Base-by-base conservation (phyloP, 2,329 filamentous ascomycete species). In the Allantophomopsis cytisporea region DNA sequence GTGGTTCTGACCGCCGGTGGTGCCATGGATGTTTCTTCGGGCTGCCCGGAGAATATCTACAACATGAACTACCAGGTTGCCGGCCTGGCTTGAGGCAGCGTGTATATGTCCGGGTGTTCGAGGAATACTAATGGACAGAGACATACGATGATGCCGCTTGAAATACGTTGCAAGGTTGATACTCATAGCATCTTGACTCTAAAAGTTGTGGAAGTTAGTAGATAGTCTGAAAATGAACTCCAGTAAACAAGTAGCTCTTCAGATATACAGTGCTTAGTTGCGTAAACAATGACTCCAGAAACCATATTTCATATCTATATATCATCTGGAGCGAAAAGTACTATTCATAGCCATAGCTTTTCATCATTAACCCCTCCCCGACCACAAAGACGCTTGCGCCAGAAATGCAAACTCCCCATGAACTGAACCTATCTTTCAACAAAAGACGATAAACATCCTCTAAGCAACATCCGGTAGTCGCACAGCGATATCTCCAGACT, bases 401-500 rank as follows among this genome's bases (percentile, higher is more conserved):
- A 23, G 18, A 37, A 37, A 37, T 37, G 36, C 36, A 37, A 23
- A 30, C 28, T 31, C 17, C 36, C 23, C 23, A 15, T 16, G 15
- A 28, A 30, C 23, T 8, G 7, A 37, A 16, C n/a, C 39, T 33
- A 8, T 37, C 7, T 15, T 20, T 18, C 34, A 16, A 8, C 12
- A 28, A 28, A 28, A 28, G 23, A 28, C 23, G 23, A 28, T 28
- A 28, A 28, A 28, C 11, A 28, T 28, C 23, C 8, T 28, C 23
- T 28, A 28, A 41, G 47, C 52, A 17, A 57, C 54, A 36, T 96
- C 89, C n/a, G 89, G 89, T 61, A 96, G 71, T 52, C 89, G 75
- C 44, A 96, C 88, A 18, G 89, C 87, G 57, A 96, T 96, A 58
- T 96, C 89, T 48, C 89, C 89, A 12, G 87, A 94, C 62, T 96